Base-by-base conservation (phyloP, 2,329 filamentous ascomycete species). In the Colletotrichum sp. region DNA sequence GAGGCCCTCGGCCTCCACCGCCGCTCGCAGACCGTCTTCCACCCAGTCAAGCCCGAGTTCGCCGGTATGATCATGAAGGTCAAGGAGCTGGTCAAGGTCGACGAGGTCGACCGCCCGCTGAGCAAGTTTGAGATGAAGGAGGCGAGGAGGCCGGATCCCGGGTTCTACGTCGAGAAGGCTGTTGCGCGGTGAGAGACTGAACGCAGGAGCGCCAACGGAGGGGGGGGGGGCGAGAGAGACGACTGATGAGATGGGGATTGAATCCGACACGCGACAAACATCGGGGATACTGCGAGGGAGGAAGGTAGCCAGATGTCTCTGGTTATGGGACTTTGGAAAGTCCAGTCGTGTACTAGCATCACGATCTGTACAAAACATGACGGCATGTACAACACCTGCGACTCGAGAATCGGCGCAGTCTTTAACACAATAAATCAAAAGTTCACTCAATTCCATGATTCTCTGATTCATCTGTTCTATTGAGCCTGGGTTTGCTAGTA, bases 11-110 rank as follows among this genome's bases (percentile, higher is more conserved):
- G 96, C 72, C 92, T 98, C 78, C 94, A 93, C 81, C 95, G 94
- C 84, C 94, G 96, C 81, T 93, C 93, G 90, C 93, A 93, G 82
- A 96, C 95, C 70, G 96, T 98, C 81, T 98, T 98, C 89, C 94
- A 98, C 86, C 94, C 95, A 49, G 95, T 98, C 77, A 91, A 91
- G 77, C 92, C 93, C 57, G 93, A 95, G 79, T 92, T 95, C 77
- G 96, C 96, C 12, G 96, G 96, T 83, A 95, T 98, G 88, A 95
- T 98, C 82, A 94, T 98, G 89, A 94, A 94, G 85, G 95, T 98
- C 80, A 98, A 98, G 89, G 96, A 98, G 87, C 88, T 98, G 78
- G 95, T 98, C 62, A 89, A 92, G 70, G 95, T 98, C 44, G 88
- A 92, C 79, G 96, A 98, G 87, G 95, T 98, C 60, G 92, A 93